phyloP scores from a whole-genome alignment of 2,329 filamentous ascomycete genomes.

The Colletotrichum acutatum region DNA sequence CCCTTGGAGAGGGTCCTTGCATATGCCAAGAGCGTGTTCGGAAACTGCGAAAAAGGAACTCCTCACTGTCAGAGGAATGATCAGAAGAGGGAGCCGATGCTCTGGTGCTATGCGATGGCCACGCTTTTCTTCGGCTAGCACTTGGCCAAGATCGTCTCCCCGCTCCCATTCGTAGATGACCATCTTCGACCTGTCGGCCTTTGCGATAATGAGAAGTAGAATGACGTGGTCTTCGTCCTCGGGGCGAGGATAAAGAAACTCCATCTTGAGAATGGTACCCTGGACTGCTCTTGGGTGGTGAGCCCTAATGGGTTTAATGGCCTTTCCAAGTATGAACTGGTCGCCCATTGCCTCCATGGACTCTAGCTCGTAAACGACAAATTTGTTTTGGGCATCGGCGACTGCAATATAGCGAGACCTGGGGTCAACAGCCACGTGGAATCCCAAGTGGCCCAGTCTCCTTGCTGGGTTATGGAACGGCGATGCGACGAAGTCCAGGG shows the following conservation, averaged over 20 bases:
- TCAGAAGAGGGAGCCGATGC: constrained; percentile 71
- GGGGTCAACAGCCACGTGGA: constrained; percentile 80
- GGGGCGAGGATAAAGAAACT: constrained; percentile 80
- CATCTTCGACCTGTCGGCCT: constrained; percentile 61
- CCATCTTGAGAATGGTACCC: constrained; percentile 85
- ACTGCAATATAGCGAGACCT: constrained; percentile 76
- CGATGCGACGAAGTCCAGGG: constrained; percentile 70
- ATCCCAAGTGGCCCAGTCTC: constrained; percentile 66
- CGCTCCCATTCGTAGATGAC: constrained; percentile 71
- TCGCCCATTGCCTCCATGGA: constrained; percentile 60
- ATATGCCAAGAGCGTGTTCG: constrained; percentile 66
- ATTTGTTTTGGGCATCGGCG: constrained; percentile 74
- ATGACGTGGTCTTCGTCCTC: constrained; percentile 78
- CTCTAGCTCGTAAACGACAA: constrained; percentile 79
- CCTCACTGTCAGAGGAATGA: constrained; percentile 78
- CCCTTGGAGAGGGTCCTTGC: constrained; percentile 64
- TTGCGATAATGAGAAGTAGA: constrained; percentile 73
- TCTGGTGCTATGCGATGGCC: constrained; percentile 63
- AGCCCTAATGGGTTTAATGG: constrained; percentile 68
- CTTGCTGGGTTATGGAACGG: constrained; percentile 66
- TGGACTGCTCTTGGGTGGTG: constrained; percentile 61
- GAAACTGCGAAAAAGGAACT: constrained; percentile 78
- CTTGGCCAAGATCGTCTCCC: constrained; percentile 57
- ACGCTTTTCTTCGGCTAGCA: constrained; percentile 57
- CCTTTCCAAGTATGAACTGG: constrained; percentile 57